Percentiles rank a stretch among this genome's conserved stretches.
These are phyloP conservation scores for Alternaria conjuncta DNA, from an alignment of 2,329 filamentous ascomycete genomes.

Conservation along the genomic window DNA sequence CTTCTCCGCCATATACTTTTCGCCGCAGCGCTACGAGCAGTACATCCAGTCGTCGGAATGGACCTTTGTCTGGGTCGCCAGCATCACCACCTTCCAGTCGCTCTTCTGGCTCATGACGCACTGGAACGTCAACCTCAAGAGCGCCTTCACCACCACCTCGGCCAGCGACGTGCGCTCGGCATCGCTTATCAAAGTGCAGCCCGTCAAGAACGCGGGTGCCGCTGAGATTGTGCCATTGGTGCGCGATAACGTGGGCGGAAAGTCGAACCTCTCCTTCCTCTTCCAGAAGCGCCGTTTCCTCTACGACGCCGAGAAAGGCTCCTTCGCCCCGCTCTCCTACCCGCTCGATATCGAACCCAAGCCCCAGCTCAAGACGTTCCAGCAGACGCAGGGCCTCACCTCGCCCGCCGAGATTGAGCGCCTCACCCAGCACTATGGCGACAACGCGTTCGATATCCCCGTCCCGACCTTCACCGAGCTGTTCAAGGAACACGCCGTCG, in stretches of 20 bases:
- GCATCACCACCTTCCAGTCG: conserved; percentile 86
- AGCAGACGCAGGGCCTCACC: conserved; percentile 77
- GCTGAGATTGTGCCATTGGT: conserved; percentile 85
- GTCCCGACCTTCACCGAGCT: conserved; percentile 94
- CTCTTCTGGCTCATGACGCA: conserved; percentile 95
- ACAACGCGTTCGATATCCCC: conserved; percentile 96
- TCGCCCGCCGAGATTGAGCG: conserved; percentile 77
- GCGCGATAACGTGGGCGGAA: conserved; percentile 77
- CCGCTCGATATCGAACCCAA: conserved; percentile 85
- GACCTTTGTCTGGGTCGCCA: conserved; percentile 93
- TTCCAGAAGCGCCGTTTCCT: conserved; percentile 99
- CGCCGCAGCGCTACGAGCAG: conserved; percentile 81
- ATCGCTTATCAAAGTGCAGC: conserved; percentile 89
- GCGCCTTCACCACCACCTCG: conserved; percentile 78
- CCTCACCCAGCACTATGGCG: conserved; percentile 90
- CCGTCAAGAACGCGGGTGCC: conserved; percentile 84
- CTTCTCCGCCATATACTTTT: conserved; percentile 88
- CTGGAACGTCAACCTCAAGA: conserved; percentile 91
- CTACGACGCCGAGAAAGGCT: conserved; percentile 72
- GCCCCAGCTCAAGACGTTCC: conserved; percentile 78
- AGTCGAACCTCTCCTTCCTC: conserved; percentile 82
- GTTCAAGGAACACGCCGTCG: conserved; percentile 97
- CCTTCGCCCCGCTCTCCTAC: conserved; percentile 84
- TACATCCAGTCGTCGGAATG: conserved; percentile 95
- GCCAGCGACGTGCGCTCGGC: conserved; percentile 76